Evolutionary conservation across 805 yeast species (phyloP).

Genomic region (Saturnispora gosingensis): DNA sequence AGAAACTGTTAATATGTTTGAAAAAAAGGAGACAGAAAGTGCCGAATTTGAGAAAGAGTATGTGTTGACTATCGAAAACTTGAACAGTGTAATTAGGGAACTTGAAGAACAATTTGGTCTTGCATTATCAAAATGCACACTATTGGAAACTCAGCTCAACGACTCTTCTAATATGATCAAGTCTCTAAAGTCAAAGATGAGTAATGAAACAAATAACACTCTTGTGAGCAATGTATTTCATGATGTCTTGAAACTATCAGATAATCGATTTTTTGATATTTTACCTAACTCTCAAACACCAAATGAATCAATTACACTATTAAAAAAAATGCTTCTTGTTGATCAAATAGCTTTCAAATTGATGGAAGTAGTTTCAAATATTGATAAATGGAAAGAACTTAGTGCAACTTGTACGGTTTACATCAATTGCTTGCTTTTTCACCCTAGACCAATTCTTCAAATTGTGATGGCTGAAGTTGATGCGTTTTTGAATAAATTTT

Average conservation of each 20-base stretch:
- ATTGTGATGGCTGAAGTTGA: not conserved
- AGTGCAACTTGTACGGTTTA: not conserved
- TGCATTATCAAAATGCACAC: not conserved
- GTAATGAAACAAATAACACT: not conserved
- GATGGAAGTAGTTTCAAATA: not conserved
- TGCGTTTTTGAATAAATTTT: not conserved
- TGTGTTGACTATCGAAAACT: constrained; percentile 33
- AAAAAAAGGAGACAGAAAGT: constrained; percentile 29
- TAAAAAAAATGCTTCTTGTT: not conserved
- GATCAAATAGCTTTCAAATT: constrained; percentile 1
- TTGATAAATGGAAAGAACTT: not conserved
- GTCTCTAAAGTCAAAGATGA: constrained; percentile 20
- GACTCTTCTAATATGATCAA: constrained; percentile 11
- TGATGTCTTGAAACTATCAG: not conserved
- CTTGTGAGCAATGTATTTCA: not conserved
- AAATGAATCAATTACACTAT: not conserved
- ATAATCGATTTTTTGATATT: not conserved
- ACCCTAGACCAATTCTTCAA: not conserved
- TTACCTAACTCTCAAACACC: not conserved
- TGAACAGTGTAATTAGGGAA: constrained; percentile 30
- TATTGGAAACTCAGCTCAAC: not conserved
- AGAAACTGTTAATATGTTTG: constrained; percentile 19
- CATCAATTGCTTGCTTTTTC: not conserved
- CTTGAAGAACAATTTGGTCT: constrained; percentile 13
- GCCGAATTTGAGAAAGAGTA: constrained; percentile 38